Evolutionary conservation across 345 rosid genomes (phyloP), one percentile per base, ranked within the genome.

Genomic region (Laguncularia racemosa): DNA sequence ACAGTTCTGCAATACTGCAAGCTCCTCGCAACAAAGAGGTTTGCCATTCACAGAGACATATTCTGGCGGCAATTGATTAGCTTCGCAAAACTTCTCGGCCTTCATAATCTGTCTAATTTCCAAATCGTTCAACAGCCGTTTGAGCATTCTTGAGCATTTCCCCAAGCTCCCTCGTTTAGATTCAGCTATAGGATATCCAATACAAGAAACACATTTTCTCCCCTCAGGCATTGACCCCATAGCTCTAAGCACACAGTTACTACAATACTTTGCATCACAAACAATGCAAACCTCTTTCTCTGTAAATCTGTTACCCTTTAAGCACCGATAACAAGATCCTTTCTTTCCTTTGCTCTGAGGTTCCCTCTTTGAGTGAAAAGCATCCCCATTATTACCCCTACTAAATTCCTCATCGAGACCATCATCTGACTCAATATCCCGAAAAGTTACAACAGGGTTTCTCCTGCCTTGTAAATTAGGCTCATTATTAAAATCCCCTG

Each of bases 151-250:
- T 20, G 97, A 95, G 72, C 93, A 88, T 64, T 85, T 95, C 28
- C 99, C 99, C 67, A 95, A 77, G 55, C 57, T 79, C 57, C 75
- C 78, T 15, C 97, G 66, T 68, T 84, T 85, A 0, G 82, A 74
- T 69, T 95, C 99, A 20, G 86, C 92, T 46, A 95, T 86, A 0
- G 97, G 84, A 67, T 58, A 83, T 11, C 95, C 89, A 12, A 95
- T 95, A 64, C 99, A 95, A 52, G 85, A 72, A 56, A 95, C 95
- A 45, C 99, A 95, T 64, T 95, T 95, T 80, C 99, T 84, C 59
- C 99, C 99, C 83, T 95, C 97, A 1, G 99, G 99, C 99, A 95
- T 95, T 3, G 99, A 95, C 16, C 98, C 99, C 99, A 95, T 90
- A n/a, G 99, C 96, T 62, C 97, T 73, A 71, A 95, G 99, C 40